phyloP scores from a whole-genome alignment of 176 grass and related monocot species.

The Aegilops umbellulata region DNA sequence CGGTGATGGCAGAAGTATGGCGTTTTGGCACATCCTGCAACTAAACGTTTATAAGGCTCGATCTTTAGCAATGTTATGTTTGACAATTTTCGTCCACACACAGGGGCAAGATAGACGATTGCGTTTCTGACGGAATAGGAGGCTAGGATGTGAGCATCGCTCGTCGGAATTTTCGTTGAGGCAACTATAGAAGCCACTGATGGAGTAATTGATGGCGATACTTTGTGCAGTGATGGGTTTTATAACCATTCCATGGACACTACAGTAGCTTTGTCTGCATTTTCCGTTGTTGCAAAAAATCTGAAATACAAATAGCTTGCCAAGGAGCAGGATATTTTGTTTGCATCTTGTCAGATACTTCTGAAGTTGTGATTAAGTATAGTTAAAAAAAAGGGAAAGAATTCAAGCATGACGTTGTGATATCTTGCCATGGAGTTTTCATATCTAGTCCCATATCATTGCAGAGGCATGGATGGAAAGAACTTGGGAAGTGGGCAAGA shows the following conservation, averaged over 20 bases:
- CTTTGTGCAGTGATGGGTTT: background rate
- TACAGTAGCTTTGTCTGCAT: background rate
- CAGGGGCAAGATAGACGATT: background rate
- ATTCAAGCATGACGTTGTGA: background rate
- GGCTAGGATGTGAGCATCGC: background rate
- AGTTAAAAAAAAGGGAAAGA: background rate
- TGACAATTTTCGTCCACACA: background rate
- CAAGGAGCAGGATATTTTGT: background rate
- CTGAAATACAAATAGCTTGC: background rate
- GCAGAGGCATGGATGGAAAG: constrained; percentile 41
- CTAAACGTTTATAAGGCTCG: background rate
- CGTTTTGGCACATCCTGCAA: no score
- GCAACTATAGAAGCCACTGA: background rate
- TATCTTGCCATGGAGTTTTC: background rate
- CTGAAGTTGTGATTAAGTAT: no score
- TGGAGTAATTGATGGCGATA: background rate
- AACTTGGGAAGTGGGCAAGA: background rate
- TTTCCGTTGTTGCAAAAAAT: background rate
- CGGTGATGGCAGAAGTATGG: no score
- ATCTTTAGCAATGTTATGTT: background rate
- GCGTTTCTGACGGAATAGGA: background rate
- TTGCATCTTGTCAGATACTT: background rate
- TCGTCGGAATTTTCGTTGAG: background rate
- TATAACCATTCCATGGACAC: background rate
- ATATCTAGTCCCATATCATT: background rate